A percentile compares a stretch with the other conserved stretches of the same genome.
phyloP scores from a whole-genome alignment of 805 yeast species.

The Kuraishia piskuri region DNA sequence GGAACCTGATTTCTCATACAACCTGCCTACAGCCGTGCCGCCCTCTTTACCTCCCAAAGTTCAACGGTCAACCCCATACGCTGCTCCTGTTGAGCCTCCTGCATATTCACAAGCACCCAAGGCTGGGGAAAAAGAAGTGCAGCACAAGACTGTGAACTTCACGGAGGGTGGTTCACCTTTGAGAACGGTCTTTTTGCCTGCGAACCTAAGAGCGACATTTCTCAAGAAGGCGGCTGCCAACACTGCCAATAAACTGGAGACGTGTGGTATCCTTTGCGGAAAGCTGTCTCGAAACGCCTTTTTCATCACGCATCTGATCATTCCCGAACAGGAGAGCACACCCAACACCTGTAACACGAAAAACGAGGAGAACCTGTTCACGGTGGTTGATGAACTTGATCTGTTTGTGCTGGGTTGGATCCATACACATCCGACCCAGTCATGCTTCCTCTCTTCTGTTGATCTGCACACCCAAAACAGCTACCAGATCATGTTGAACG shows the following conservation, averaged over 20 bases:
- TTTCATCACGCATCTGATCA: slow-evolving; percentile 50
- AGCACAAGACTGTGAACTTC: slow-evolving; percentile 29
- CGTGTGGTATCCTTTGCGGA: slow-evolving; percentile 63
- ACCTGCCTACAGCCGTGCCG: neutral
- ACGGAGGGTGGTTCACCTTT: slow-evolving; percentile 53
- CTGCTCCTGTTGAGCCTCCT: neutral
- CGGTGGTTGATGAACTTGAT: slow-evolving; percentile 43
- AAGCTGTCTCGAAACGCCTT: slow-evolving; percentile 52
- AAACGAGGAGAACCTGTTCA: slow-evolving; percentile 51
- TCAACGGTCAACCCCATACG: neutral
- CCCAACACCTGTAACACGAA: slow-evolving; percentile 54
- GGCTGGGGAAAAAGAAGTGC: slow-evolving; percentile 6
- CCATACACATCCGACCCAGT: slow-evolving; percentile 67
- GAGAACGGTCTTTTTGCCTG: slow-evolving; percentile 43
- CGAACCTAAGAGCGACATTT: slow-evolving; percentile 31
- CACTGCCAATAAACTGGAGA: slow-evolving; percentile 44
- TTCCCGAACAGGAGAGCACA: slow-evolving; percentile 58
- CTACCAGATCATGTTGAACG: slow-evolving; percentile 63
- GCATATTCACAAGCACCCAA: neutral
- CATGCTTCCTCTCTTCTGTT: slow-evolving; percentile 59
- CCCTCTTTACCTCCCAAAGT: neutral
- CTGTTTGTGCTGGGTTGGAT: slow-evolving; percentile 67
- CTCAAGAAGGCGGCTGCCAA: slow-evolving; percentile 38
- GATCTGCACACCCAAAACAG: slow-evolving; percentile 63
- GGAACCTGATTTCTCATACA: neutral